phyloP scores from a whole-genome alignment of 805 yeast genomes.

The Helenozyma baotianmanensis region DNA sequence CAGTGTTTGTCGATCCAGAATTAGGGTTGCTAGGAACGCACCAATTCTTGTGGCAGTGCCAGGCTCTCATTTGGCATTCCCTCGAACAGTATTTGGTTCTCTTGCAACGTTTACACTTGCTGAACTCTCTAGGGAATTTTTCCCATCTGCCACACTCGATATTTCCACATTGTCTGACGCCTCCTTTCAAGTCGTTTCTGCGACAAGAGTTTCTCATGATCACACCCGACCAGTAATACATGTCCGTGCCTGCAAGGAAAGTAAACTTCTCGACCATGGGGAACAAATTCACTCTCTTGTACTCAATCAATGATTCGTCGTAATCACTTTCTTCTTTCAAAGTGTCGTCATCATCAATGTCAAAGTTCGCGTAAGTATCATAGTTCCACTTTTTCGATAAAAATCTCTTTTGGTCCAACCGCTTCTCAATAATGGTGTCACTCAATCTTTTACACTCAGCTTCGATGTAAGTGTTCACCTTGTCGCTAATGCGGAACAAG shows the following conservation, averaged over 20 bases:
- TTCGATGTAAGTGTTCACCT: slow-evolving; percentile 27
- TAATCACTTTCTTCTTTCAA: slow-evolving; percentile 19
- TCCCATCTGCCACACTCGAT: slow-evolving; percentile 96
- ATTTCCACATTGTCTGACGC: slow-evolving; percentile 92
- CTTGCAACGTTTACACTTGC: slow-evolving; percentile 91
- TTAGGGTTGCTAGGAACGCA: slow-evolving; percentile 53
- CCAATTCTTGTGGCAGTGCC: slow-evolving; percentile 95
- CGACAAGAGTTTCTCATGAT: slow-evolving; percentile 95
- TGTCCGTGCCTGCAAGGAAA: slow-evolving; percentile 63
- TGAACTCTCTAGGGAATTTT: slow-evolving; percentile 81
- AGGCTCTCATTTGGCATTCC: slow-evolving; percentile 85
- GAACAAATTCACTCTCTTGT: slow-evolving; percentile 62
- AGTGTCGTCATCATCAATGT: slow-evolving; percentile 30
- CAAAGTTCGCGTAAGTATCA: slow-evolving; percentile 36
- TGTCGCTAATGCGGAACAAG: slow-evolving; percentile 28
- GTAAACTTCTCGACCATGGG: slow-evolving; percentile 93
- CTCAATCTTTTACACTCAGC: slow-evolving; percentile 30
- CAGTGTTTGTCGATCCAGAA: slow-evolving; percentile 15
- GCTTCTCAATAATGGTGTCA: slow-evolving; percentile 28
- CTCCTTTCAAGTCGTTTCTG: slow-evolving; percentile 80
- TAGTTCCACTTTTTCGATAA: slow-evolving; percentile 36
- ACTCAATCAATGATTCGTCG: slow-evolving; percentile 42
- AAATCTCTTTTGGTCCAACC: slow-evolving; percentile 27
- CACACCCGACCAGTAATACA: slow-evolving; percentile 97
- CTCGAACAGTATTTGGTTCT: slow-evolving; percentile 92